Conservation (phyloP, 208 protist genomes). For the Phytomonas sp. region DNA sequence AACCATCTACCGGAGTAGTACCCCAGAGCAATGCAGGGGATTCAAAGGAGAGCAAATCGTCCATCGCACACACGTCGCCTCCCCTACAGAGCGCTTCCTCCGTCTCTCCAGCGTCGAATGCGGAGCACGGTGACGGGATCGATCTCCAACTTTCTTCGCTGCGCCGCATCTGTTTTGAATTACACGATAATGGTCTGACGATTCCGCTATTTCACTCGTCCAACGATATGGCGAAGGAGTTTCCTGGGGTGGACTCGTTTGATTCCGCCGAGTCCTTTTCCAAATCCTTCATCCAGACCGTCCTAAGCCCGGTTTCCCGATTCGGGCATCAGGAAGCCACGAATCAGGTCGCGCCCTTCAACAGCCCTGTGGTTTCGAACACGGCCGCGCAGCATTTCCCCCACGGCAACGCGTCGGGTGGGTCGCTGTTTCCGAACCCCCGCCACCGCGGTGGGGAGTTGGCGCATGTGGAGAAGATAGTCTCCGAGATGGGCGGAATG, state of each 20-base stretch:
- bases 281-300: neutral
- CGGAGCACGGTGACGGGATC: conserved; percentile 13
- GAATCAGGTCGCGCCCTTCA: conserved; percentile 5
- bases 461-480: conserved; percentile 28
- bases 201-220: conserved; percentile 23
- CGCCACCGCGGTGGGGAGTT: conserved; percentile 19
- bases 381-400: neutral
- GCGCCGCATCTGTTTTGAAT: conserved; percentile 61
- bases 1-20: neutral
- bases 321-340: neutral
- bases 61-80: neutral
- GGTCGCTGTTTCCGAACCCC: neutral
- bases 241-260: neutral
- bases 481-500: conserved; percentile 49
- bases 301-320: neutral
- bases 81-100: neutral
- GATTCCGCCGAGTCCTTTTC: neutral
- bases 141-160: conserved; percentile 34
- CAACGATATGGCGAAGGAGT: conserved; percentile 11
- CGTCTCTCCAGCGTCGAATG: neutral
- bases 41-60: neutral
- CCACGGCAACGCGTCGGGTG: neutral
- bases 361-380: conserved; percentile 4
- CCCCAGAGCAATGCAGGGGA: neutral
- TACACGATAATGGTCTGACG: conserved; percentile 41